A percentile compares a stretch with the other conserved stretches of the same genome.
Evolutionary conservation across 163 green algal genomes (phyloP).

Genomic region (Chloromonas sp.): DNA sequence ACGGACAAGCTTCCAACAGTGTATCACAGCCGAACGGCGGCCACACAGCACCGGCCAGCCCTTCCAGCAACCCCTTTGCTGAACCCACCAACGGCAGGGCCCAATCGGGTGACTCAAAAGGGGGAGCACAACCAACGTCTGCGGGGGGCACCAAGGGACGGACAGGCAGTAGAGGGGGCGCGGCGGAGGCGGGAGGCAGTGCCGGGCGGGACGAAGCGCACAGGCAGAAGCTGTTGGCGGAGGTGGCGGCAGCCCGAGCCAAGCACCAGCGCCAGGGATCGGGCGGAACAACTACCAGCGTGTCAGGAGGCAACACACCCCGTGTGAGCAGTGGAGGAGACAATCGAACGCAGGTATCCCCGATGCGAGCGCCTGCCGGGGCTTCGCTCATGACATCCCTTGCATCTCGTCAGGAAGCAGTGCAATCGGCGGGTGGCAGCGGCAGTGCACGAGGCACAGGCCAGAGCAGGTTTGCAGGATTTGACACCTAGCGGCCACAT

Average conservation of each 20-base stretch:
- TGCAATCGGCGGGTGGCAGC: not conserved
- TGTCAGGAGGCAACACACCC: too few relatives aligned
- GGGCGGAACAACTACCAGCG: too few relatives aligned
- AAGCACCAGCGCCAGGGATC: not conserved
- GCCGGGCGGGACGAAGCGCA: not conserved
- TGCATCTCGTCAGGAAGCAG: too few relatives aligned
- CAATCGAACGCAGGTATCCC: too few relatives aligned
- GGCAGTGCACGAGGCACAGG: not conserved
- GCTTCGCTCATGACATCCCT: too few relatives aligned
- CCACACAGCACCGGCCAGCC: not conserved
- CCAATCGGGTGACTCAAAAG: not conserved
- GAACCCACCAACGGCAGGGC: not conserved
- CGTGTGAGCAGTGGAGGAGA: too few relatives aligned
- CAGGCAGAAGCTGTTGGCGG: not conserved
- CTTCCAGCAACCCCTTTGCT: not conserved
- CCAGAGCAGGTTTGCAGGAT: constrained; percentile 1
- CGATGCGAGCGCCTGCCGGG: too few relatives aligned
- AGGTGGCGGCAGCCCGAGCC: not conserved
- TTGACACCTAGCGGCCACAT: not conserved
- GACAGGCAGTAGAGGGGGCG: not conserved
- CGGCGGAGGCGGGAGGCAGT: not conserved
- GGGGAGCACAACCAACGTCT: not conserved
- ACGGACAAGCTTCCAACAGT: not conserved
- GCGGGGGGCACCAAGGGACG: too few relatives aligned
- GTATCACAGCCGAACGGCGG: not conserved